Base-by-base conservation (phyloP, 768 basidiomycete genomes). In the Tylopilus cervinicoccineus region DNA sequence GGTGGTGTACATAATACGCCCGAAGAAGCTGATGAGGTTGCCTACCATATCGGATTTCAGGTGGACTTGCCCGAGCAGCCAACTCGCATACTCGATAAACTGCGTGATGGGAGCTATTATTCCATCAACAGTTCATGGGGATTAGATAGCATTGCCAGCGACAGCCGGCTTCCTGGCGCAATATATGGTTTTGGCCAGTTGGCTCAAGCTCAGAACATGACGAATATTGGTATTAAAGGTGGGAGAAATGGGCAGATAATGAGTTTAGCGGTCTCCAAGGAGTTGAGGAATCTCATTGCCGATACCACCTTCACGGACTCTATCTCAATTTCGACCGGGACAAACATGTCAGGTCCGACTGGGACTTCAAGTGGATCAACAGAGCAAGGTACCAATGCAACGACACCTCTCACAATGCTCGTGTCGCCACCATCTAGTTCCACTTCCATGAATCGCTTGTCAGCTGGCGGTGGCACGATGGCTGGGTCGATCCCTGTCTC, bases 1-100 rank as follows among this genome's bases (percentile, higher is more conserved):
- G 90, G 86, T 8, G 88, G 80, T 48, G 72, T 58, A 49, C 55
- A 48, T 68, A 75, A 63, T 60, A 55, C 26, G 34, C 69, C 54
- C 54, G 75, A 80, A 36, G 84, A 83, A 54, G 75, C 76, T 31
- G 80, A 82, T 45, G 86, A 94, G 38, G 76, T 89, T 33, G 83
- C 81, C 9, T 95, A 87, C 63, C 86, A 90, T 59, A 85, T 99
- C 43, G 96, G 96, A 1, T 98, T 99, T 74, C 93, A 99, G 69
- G 88, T 96, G 47, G 92, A 97, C 67, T 73, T 99, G 41, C 83
- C 83, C 16, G 82, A 86, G 59, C 92, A 94, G 69, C 93, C 92
- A 3, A 82, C 82, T 55, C 80, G 80, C 2, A 93, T 96, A 51
- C 70, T 93, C 45, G 78, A 86, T 55, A 89, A 84, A 63, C 75